A percentile compares a stretch with the other conserved stretches of the same genome.
These are phyloP conservation scores for Cytospora leucostoma DNA, from an alignment of 2,329 filamentous ascomycete species.

Conservation along the genomic window DNA sequence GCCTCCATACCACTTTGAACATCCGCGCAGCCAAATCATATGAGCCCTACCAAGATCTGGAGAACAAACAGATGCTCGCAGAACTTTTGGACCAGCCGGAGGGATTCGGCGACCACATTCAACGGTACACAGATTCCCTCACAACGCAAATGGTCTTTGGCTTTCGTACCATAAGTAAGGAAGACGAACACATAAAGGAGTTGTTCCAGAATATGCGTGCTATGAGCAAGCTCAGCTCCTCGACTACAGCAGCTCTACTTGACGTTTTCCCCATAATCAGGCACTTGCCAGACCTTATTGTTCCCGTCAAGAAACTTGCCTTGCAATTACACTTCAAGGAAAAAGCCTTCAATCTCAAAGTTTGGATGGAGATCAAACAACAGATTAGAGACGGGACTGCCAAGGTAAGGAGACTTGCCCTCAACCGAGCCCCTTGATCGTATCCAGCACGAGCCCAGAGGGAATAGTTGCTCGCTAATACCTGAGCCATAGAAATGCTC, in stretches of 20 bases:
- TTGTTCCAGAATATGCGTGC: background rate
- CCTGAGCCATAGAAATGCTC: constrained; percentile 32
- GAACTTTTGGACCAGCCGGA: constrained; percentile 48
- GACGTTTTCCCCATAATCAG: constrained; percentile 50
- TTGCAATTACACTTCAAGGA: constrained; percentile 46
- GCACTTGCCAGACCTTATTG: constrained; percentile 44
- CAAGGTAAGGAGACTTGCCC: constrained; percentile 20
- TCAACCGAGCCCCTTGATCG: background rate
- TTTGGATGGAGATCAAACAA: constrained; percentile 44
- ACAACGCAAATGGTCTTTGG: constrained; percentile 53
- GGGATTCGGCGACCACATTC: constrained; percentile 45
- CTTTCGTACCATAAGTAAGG: constrained; percentile 42
- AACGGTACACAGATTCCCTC: constrained; percentile 50
- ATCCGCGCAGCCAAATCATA: background rate
- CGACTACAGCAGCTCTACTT: constrained; percentile 36
- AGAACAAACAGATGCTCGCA: constrained; percentile 55
- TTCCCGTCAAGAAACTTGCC: constrained; percentile 40
- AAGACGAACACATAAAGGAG: constrained; percentile 43
- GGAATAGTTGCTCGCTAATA: background rate
- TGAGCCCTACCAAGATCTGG: constrained; percentile 46
- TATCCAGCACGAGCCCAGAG: background rate
- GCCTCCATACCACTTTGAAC: background rate
- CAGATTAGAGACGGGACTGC: constrained; percentile 35
- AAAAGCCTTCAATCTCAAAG: constrained; percentile 41
- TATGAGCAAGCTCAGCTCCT: constrained; percentile 22